A percentile compares a stretch with the other conserved stretches of the same genome.
Conservation (phyloP, 108 stramenopile genomes). For the Chaetoceros muelleri region DNA sequence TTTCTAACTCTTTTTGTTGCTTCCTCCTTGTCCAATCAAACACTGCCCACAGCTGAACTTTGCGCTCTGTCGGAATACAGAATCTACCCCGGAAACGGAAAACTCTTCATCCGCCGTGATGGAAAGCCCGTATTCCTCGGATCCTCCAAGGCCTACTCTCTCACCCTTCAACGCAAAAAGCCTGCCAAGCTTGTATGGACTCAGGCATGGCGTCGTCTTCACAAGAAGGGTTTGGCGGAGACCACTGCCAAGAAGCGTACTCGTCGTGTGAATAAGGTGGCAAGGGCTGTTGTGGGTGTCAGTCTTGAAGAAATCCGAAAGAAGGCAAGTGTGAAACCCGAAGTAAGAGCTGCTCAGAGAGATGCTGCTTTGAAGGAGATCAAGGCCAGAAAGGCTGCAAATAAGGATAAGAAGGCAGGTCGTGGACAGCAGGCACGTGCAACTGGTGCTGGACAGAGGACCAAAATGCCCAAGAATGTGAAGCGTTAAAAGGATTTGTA, state of each 20-base stretch:
- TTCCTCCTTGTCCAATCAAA: too few relatives aligned
- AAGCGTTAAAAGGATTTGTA: not conserved
- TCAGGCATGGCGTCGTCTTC: constrained; percentile 96
- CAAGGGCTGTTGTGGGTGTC: constrained; percentile 96
- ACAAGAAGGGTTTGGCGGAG: constrained; percentile 98
- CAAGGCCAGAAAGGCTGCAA: constrained; percentile 77
- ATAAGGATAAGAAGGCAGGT: constrained; percentile 66
- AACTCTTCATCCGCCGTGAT: constrained; percentile 97
- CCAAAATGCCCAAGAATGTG: constrained; percentile 1
- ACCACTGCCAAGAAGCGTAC: constrained; percentile 83
- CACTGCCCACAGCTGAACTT: constrained; percentile 85
- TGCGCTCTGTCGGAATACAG: constrained; percentile 99
- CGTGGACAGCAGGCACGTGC: not conserved
- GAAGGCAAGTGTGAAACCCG: constrained; percentile 82
- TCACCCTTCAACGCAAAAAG: constrained; percentile 97
- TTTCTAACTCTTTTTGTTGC: too few relatives aligned
- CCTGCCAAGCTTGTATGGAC: constrained; percentile 99
- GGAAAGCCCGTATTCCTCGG: constrained; percentile 95
- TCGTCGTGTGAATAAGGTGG: constrained; percentile 87
- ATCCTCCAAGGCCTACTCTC: constrained; percentile 88
- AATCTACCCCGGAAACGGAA: constrained; percentile 99
- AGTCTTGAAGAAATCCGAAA: constrained; percentile 95
- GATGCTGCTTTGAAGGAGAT: constrained; percentile 87
- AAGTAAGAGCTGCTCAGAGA: constrained; percentile 60
- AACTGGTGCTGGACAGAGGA: constrained; percentile 1